Base-by-base conservation (phyloP, 257 asterid species). In the Lycium ferocissimum region DNA sequence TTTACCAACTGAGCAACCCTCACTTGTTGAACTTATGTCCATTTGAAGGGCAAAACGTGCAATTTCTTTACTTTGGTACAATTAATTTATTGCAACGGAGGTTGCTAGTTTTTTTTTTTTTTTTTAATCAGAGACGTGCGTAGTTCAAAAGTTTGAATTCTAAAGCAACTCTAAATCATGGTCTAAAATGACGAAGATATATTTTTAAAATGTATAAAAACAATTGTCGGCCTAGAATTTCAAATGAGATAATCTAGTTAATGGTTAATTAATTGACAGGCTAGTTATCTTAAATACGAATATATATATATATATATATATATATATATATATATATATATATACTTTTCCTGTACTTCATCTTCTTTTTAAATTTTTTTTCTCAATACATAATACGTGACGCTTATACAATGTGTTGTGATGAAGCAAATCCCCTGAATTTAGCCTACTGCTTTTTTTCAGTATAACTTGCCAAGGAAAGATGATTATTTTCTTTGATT, bases 81-180 rank as follows among this genome's bases (percentile, higher is more conserved):
- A 43, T 18, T 47, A 70, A 70, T 66, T 22, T 20, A 43, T 71
- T 18, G 18, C 37, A 47, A 11, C 20, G 35, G 35, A 20, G 2
- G 20, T 62, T 5, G 14, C 14, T n/a, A 6, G 6, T 58, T 26
- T 20, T 56, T 14, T 12, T 56, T 35, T 14, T 15, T 15, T 33
- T 66, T 15, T 75, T 75, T 22, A 22, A 45, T 75, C 11, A 9
- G 51, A 49, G 62, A 75, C 45, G 45, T 75, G 81, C 20, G 61
- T 49, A 72, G 17, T 45, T 72, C 10, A 45, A 73, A 75, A 22
- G 45, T 75, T 75, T 75, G 81, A 75, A 75, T 75, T 75, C 81
- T 51, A 20, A 75, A 22, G 45, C 81, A 20, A 49, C 20, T 49
- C 3, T 1, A 1, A 75, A 14, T 47, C 22, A 49, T 69, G 51